Evolutionary conservation across 371 early-diverging fungal species (phyloP).

Genomic region (Catenaria anguillulae): DNA sequence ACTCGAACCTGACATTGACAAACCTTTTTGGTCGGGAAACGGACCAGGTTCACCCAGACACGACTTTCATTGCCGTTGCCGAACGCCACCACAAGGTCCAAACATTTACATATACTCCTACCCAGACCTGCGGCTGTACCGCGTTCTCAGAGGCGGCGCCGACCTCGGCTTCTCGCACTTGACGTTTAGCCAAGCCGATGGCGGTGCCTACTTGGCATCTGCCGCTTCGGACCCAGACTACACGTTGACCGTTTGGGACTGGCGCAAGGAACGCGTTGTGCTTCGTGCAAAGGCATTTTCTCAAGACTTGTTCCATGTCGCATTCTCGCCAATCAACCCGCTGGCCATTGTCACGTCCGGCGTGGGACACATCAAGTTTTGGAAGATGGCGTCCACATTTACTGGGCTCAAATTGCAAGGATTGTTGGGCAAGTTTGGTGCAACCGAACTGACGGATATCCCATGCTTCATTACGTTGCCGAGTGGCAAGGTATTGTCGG

Average conservation of each 20-base stretch:
- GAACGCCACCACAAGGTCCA: conserved; percentile 22
- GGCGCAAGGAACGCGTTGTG: conserved; percentile 26
- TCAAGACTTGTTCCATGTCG: conserved; percentile 30
- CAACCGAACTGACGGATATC: conserved; percentile 36
- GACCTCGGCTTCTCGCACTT: conserved; percentile 7
- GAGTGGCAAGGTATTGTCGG: conserved; percentile 35
- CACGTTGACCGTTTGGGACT: conserved; percentile 40
- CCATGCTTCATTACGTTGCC: conserved; percentile 29
- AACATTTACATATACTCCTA: conserved; percentile 32
- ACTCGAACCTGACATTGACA: not conserved
- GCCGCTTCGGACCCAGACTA: conserved; percentile 36
- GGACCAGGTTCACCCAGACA: conserved; percentile 20
- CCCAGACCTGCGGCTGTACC: conserved; percentile 22
- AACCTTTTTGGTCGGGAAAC: conserved; percentile 10
- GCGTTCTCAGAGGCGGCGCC: conserved; percentile 18
- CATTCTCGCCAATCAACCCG: conserved; percentile 28
- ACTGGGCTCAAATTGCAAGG: conserved; percentile 41
- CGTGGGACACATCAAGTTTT: conserved; percentile 44
- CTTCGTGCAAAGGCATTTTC: conserved; percentile 37
- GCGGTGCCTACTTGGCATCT: conserved; percentile 28
- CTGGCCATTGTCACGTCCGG: conserved; percentile 35
- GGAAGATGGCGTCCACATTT: conserved; percentile 36
- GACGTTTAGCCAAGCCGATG: conserved; percentile 16
- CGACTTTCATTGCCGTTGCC: conserved; percentile 28
- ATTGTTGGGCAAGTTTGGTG: conserved; percentile 36